These are phyloP conservation scores for Gossypium schwendimanii DNA, from an alignment of 441 rosid genomes.

Conservation along the genomic window DNA sequence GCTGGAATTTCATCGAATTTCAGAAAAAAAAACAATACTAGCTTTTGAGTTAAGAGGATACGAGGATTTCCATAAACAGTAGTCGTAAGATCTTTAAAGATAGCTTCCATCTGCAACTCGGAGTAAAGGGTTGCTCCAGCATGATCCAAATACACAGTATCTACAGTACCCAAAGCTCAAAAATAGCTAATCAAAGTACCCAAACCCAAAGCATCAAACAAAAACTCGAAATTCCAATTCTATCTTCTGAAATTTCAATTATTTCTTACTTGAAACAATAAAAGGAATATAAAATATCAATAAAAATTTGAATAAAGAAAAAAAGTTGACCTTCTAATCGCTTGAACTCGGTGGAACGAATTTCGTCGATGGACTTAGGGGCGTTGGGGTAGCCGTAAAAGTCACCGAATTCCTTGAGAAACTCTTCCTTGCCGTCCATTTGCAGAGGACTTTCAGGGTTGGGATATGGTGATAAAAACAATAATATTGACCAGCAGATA, in stretches of 20 bases:
- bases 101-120: conserved; percentile 80
- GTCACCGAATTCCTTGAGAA: conserved; percentile 58
- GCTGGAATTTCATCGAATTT: conserved; percentile 4
- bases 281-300: background rate
- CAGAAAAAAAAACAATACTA: conserved; percentile 4
- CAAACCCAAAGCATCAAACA: background rate
- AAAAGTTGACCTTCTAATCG: conserved; percentile 47
- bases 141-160: conserved; percentile 73
- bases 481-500: background rate
- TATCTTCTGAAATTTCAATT: background rate
- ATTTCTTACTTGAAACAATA: background rate
- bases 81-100: conserved; percentile 51
- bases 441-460: background rate
- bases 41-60: conserved; percentile 42
- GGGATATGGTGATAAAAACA: background rate
- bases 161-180: conserved; percentile 33
- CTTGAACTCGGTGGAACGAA: conserved; percentile 76
- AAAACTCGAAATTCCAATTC: background rate
- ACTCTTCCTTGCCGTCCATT: conserved; percentile 43
- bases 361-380: conserved; percentile 55
- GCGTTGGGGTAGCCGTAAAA: conserved; percentile 79
- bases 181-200: background rate
- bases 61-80: conserved; percentile 89
- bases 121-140: conserved; percentile 96
- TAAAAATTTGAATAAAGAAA: background rate